These are phyloP conservation scores for Fraxinus latifolia DNA, from an alignment of 305 asterid genomes.

Conservation along the genomic window DNA sequence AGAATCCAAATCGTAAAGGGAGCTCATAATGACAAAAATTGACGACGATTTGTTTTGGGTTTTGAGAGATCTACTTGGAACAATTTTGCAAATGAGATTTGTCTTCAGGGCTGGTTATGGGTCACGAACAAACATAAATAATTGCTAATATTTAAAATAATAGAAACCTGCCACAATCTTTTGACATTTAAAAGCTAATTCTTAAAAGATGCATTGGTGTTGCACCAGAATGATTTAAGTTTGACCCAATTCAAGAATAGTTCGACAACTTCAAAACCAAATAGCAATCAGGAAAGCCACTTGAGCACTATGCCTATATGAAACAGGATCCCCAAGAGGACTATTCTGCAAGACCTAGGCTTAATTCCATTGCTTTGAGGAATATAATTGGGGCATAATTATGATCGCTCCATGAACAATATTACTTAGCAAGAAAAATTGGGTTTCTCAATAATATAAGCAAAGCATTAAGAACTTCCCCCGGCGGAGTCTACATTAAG, in stretches of 20 bases:
- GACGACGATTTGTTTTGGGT: background rate
- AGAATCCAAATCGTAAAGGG: background rate
- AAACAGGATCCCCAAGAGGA: background rate
- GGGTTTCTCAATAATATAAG: background rate
- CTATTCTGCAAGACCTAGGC: background rate
- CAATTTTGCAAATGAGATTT: background rate
- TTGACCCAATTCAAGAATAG: background rate
- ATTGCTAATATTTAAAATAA: background rate
- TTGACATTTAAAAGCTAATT: background rate
- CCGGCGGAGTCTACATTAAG: background rate
- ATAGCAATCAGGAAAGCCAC: background rate
- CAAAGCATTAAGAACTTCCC: background rate
- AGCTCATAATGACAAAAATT: background rate
- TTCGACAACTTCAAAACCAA: background rate
- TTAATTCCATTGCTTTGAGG: background rate
- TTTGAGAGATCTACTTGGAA: background rate
- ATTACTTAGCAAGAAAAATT: background rate
- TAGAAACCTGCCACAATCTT: constrained; percentile 3
- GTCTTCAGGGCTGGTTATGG: background rate
- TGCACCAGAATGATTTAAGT: background rate
- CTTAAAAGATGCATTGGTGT: background rate
- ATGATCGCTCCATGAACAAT: background rate
- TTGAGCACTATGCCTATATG: background rate
- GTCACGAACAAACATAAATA: background rate
- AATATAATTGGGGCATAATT: background rate